Base-by-base conservation (phyloP, 148 eudicot genomes). In the Fagopyrum esculentum region DNA sequence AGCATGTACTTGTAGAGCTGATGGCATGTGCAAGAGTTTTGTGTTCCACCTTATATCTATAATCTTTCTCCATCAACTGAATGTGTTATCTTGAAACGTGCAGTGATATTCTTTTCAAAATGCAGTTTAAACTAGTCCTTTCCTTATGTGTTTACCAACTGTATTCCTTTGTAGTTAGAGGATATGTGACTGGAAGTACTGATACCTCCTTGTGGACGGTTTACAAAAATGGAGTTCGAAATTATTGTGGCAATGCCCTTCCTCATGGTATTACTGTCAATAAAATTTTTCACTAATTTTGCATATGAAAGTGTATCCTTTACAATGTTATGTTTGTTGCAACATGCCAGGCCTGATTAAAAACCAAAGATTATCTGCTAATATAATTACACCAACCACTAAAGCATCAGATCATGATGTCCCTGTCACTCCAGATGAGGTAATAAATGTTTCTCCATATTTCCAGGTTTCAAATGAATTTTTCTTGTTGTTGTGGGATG, bases 181-280 rank as follows among this genome's bases (percentile, higher is more conserved):
- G 99, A 77, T 95, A 80, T 83, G 96, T 90, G 77, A 95, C 99
- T 74, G 99, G 99, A 78, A 92, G 97, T 78, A 95, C 97, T 9
- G 99, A 92, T 86, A 95, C 99, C 78, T 95, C 99, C 71, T 83
- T 95, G 22, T 95, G 98, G 99, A 95, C 99, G 0, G 98, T 92
- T 74, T 92, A 95, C 88, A 87, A 90, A 50, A 87, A 92, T 9
- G 99, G 98, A 10, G 84, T 89, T 30, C 86, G 98, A 6, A 89
- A 89, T 76, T 92, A 92, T 81, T 95, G 98, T 66, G 99, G 99
- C 84, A 95, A 95, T 82, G 80, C 75, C 44, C 92, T 95, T 61
- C 92, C 97, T 52, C 91, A 92, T 78, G 98, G 97, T 93, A 72
- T 60, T 83, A 43, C 81, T 83, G 76, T 63, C 59, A 63, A 55